Base-by-base conservation (phyloP, 495 filamentous ascomycete genomes). In the Astrocystis sublimbata region DNA sequence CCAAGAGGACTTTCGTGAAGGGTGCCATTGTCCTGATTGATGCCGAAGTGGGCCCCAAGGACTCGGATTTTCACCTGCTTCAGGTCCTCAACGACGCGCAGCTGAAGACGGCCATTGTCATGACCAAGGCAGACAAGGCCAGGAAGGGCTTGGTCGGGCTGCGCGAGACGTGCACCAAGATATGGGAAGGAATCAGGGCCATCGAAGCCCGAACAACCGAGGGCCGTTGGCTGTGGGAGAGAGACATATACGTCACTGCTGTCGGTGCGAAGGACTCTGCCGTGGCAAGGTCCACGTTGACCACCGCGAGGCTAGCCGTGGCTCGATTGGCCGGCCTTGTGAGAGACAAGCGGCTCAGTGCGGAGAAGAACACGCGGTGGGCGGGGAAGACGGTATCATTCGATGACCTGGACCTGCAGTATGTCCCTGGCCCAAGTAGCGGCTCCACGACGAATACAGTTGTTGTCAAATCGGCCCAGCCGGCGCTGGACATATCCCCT, bases 21-120 rank as follows among this genome's bases (percentile, higher is more conserved):
- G 83, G 91, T n/a, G 88, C 87, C 2, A 93, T 96, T 64, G 68
- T 98, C 46, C 81, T 98, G 28, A 81, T 98, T 4, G 92, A 97
- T 73, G 83, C 89, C 15, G 75, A 83, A 38, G 88, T 92, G 58
- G 92, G 92, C n/a, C 71, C 96, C 6, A 97, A 97, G 71, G 67
- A 77, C 17, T 83, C 76, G 3, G 94, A 98, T 73, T 61, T 79
- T 9, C 76, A 86, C 46, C 76, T 96, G 40, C 76, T 98, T 13
- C 69, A 73, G 21, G 68, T 89, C 41, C 81, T 98, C 56, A 79
- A 88, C 35, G 68, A 83, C 51, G 76, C 79, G 5, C 82, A 78
- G 8, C 84, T 94, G 12, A 83, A 84, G 13, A 92, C 91, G 63
- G 86, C 93, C 65, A 82, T 98, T 13, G 79, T 98, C 42, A 72